Evolutionary conservation across 345 rosid species (phyloP).

Genomic region (Citrus glauca): DNA sequence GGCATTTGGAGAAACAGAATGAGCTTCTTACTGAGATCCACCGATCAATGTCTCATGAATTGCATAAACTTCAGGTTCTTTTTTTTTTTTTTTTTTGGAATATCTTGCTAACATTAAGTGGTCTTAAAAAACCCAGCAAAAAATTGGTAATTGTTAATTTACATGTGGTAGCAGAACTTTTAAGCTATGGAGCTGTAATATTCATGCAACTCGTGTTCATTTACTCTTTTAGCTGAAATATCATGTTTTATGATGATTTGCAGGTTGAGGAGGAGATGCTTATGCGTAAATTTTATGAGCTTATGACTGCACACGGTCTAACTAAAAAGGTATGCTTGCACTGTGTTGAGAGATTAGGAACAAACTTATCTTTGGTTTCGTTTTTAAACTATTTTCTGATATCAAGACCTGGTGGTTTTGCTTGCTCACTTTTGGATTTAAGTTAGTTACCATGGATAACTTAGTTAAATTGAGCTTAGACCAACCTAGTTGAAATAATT

Average conservation of each 20-base stretch:
- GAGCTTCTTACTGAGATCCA: conserved; percentile 44
- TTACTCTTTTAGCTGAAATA: not conserved
- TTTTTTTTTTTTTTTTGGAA: not conserved
- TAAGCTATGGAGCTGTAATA: not conserved
- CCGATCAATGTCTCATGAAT: conserved; percentile 40
- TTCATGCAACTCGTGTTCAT: not conserved
- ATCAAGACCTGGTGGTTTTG: not conserved
- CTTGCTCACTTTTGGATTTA: not conserved
- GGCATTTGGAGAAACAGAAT: conserved; percentile 62
- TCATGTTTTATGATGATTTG: conserved; percentile 1
- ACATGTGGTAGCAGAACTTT: not conserved
- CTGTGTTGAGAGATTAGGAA: too few species aligned
- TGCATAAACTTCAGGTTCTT: conserved; percentile 51
- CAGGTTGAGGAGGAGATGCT: conserved; percentile 84
- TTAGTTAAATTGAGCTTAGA: too few species aligned
- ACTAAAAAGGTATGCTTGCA: not conserved
- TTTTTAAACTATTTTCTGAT: too few species aligned
- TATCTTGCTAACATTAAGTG: not conserved
- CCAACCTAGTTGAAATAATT: too few species aligned
- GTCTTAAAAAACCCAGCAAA: not conserved
- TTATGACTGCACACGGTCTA: conserved; percentile 31
- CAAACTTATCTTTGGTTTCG: too few species aligned
- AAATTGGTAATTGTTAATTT: not conserved
- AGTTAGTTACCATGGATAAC: not conserved
- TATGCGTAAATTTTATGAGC: conserved; percentile 65